Evolutionary conservation across 2,329 filamentous ascomycete genomes (phyloP).

Genomic region (Diplocarpon mali): DNA sequence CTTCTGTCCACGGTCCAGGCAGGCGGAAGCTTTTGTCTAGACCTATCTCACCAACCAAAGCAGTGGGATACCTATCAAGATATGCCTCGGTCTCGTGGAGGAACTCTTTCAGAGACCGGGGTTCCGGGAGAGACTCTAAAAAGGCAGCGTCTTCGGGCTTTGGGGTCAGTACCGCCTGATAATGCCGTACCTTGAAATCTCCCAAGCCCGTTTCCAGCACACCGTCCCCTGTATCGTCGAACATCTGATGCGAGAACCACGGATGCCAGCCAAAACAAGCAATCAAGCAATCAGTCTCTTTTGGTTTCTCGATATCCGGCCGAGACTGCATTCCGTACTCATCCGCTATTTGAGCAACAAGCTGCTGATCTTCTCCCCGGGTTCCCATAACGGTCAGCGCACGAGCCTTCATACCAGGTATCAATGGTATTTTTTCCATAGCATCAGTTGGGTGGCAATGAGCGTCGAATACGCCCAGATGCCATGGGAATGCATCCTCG

Average conservation of each 20-base stretch:
- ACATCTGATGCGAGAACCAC: constrained; percentile 74
- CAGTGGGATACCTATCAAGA: constrained; percentile 46
- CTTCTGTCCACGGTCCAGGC: constrained; percentile 44
- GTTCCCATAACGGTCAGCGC: constrained; percentile 69
- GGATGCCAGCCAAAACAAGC: constrained; percentile 83
- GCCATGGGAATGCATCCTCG: constrained; percentile 48
- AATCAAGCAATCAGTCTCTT: constrained; percentile 36
- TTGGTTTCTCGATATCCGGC: constrained; percentile 20
- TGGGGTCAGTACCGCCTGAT: constrained; percentile 52
- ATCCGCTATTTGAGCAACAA: constrained; percentile 53
- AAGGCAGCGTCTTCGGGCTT: constrained; percentile 35
- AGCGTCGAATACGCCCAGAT: constrained; percentile 61
- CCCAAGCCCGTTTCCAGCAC: constrained; percentile 11
- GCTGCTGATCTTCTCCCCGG: constrained; percentile 60
- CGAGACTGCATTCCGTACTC: constrained; percentile 36
- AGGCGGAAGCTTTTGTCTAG: constrained; percentile 69
- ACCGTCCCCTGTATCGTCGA: constrained; percentile 39
- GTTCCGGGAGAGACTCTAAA: constrained; percentile 44
- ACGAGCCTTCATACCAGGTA: constrained; percentile 54
- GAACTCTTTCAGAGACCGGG: constrained; percentile 47
- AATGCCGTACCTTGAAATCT: constrained; percentile 44
- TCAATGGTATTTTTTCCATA: constrained; percentile 46
- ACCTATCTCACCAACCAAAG: constrained; percentile 67
- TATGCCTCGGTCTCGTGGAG: constrained; percentile 43
- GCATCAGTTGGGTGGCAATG: constrained; percentile 81